Evolutionary conservation across 768 basidiomycete species (phyloP), one percentile per base, ranked within the genome.

Genomic region (Clavaria fumosa): DNA sequence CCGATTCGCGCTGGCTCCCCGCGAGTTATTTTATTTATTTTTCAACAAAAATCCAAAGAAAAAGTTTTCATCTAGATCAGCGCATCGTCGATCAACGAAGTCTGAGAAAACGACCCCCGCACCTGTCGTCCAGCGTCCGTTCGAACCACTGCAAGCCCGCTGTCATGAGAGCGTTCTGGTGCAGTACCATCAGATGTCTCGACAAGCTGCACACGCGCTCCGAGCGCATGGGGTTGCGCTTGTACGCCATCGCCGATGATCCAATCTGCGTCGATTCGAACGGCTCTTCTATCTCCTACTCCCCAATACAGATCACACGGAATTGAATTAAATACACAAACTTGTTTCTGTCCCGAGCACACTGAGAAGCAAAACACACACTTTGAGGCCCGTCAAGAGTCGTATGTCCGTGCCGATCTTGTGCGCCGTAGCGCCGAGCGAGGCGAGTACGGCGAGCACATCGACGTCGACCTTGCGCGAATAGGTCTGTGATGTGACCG

Each of bases 251-350:
- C 1, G 90, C 90, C 1, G 82, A 88, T 7, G 82, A 84, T 5
- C 95, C 95, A 47, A 97, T 99, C 62, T 99, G 95, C 14, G 93
- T 93, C 37, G 89, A 84, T 58, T 99, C 93, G 58, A 97, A 97
- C 0, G 95, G 95, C 54, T 99, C 95, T 60, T 99, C 95, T 31
- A 99, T 69, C 75, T 97, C 95, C 78, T 84, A 35, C 6, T 9
- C 5, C 7, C 10, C 18, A 11, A 32, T 33, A 7, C 23, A 11
- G 9, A 34, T 9, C 32, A 17, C 10, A 34, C n/a, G 22, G 18
- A 22, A n/a, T 21, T 1, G 1, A 2, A 40, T 21, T 23, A 20
- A 4, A 22, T 2, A 9, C n/a, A n/a, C n/a, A n/a, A n/a, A n/a
- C n/a, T n/a, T n/a, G n/a, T n/a, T n/a, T n/a, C n/a, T n/a, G n/a